Base-by-base conservation (phyloP, 805 yeast species). In the Saturnispora mendoncae region DNA sequence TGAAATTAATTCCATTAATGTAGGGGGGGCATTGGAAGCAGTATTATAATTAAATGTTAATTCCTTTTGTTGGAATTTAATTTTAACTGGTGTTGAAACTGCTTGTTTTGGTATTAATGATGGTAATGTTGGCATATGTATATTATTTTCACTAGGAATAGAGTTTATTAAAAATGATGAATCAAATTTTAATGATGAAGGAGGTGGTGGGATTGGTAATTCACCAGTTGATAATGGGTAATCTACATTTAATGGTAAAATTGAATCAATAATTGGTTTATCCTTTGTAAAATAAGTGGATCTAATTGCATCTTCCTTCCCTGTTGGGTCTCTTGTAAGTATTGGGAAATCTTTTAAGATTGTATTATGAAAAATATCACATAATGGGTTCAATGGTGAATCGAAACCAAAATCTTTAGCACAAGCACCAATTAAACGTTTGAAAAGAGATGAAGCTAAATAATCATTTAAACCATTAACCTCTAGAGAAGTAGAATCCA, bases 381-480 rank as follows among this genome's bases (percentile, higher is more conserved):
- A 72, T 21, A 85, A 57, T 3, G 83, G 79, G 44, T 69, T 69
- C 43, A 82, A 61, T n/a, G 79, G 68, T 3, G 69, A 55, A 52
- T 85, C 87, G 55, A 84, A 84, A 1, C 94, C 94, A 62, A 79
- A 84, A 58, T 84, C 94, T 46, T 76, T 79, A 28, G 81, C 70
- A 46, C 85, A 72, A 8, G 81, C 78, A 2, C 92, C 94, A 17
- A 83, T 54, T 20, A 80, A 54, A 29, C 78, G 72, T 49, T 70
- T 70, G 35, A 82, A 62, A 4, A 83, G 61, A 39, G 75, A 67
- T 0, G 72, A 64, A 0, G 81, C 79, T 23, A 72, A 68, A 19
- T 65, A 71, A 44, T 76, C 78, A 41, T 61, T 66, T 26, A 76
- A 48, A 47, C 57, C 57, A 7, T 55, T 48, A 41, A 58, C 57